Percentiles rank a stretch among this genome's conserved stretches.
phyloP scores from a whole-genome alignment of 306 rosid genomes.

The Carpinus viminea region DNA sequence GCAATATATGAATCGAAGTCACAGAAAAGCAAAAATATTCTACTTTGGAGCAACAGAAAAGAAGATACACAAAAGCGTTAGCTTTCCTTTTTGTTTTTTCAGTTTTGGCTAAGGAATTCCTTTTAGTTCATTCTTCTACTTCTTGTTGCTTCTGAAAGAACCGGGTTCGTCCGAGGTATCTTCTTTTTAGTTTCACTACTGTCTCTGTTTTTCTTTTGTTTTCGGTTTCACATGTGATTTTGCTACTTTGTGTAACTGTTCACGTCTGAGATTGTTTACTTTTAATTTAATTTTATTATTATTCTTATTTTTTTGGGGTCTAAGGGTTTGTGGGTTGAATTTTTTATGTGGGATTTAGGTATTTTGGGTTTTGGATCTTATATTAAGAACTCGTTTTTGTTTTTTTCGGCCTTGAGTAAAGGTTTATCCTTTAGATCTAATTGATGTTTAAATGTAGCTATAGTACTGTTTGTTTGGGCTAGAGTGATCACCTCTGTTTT shows the following conservation, averaged over 20 bases:
- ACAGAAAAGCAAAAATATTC: not conserved
- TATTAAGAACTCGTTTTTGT: not conserved
- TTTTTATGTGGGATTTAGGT: slow-evolving; percentile 6
- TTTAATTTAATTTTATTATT: too few species aligned
- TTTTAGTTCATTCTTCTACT: not conserved
- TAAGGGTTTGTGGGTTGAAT: not conserved
- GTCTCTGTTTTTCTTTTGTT: not conserved
- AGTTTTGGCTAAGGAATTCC: slow-evolving; percentile 17
- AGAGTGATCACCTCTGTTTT: slow-evolving; percentile 6
- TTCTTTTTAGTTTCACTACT: slow-evolving; percentile 5
- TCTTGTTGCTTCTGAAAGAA: not conserved
- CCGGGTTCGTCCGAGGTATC: slow-evolving; percentile 20
- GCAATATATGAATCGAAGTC: not conserved
- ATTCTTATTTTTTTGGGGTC: not conserved
- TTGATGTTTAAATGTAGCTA: slow-evolving; percentile 15
- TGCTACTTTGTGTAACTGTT: not conserved
- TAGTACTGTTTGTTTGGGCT: slow-evolving; percentile 16
- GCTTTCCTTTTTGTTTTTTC: not conserved
- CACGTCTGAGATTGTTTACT: not conserved
- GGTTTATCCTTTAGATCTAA: slow-evolving; percentile 32
- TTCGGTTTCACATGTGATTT: not conserved
- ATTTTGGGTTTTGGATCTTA: slow-evolving; percentile 15
- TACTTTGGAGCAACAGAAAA: not conserved
- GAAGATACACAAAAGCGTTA: not conserved
- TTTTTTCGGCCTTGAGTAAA: slow-evolving; percentile 2